phyloP scores from a whole-genome alignment of 164 flowering plant genomes.

The Nymphaea colorata region DNA sequence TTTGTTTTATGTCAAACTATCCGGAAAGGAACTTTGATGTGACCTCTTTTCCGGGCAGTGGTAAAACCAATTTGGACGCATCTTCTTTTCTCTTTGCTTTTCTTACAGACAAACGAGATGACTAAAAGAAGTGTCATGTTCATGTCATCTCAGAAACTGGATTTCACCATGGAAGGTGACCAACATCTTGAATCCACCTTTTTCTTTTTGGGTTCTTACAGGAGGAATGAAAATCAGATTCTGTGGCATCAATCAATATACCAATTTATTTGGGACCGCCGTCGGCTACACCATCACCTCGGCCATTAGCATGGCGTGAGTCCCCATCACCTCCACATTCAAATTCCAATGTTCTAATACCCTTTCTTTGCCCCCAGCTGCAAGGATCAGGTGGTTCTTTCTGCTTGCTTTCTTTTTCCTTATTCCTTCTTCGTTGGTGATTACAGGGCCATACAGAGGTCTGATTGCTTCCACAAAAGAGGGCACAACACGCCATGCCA shows the following conservation, averaged over 20 bases:
- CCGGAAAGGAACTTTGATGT: too few relatives aligned
- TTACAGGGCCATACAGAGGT: slow-evolving; percentile 39
- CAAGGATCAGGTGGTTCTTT: neutral
- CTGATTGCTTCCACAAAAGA: slow-evolving; percentile 36
- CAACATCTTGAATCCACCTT: too few relatives aligned
- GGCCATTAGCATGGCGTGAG: slow-evolving; percentile 97
- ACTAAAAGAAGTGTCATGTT: too few relatives aligned
- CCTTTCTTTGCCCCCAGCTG: neutral
- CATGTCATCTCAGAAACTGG: too few relatives aligned
- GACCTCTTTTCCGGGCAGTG: too few relatives aligned
- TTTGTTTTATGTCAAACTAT: too few relatives aligned
- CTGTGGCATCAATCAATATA: slow-evolving; percentile 84
- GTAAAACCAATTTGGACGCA: too few relatives aligned
- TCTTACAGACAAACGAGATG: too few relatives aligned
- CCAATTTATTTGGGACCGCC: slow-evolving; percentile 57
- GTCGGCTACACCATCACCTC: slow-evolving; percentile 96
- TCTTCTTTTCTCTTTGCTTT: too few relatives aligned
- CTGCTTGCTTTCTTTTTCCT: neutral
- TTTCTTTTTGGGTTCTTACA: slow-evolving; percentile 7
- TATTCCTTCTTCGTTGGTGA: neutral
- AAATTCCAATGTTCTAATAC: neutral
- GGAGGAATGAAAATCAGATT: slow-evolving; percentile 68
- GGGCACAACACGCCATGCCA: slow-evolving; percentile 31
- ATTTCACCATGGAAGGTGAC: too few relatives aligned
- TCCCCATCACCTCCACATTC: neutral